Base-by-base conservation (phyloP, 371 early-diverging fungal species). In the Saksenaea vasiformis region DNA sequence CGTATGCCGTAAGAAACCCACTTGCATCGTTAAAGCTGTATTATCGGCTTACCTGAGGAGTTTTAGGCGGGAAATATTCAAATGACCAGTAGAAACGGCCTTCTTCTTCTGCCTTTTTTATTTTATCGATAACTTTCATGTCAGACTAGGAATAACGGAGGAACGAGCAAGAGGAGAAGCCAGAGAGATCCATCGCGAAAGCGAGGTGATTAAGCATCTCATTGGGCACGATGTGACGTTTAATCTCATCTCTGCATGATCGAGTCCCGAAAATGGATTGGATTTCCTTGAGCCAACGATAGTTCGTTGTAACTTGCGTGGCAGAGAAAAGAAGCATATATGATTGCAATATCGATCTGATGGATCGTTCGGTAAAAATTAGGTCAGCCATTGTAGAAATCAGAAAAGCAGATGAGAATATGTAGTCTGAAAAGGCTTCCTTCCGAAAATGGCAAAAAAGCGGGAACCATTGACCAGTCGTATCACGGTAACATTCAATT, bases 31-130 rank as follows among this genome's bases (percentile, higher is more conserved):
- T 57, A 13, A 24, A 56, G 59, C n/a, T 43, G 27, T n/a, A 15
- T 43, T 56, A 31, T 31, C 31, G 31, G 10, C 22, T 55, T 83
- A 85, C 85, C 84, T 90, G 91, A 67, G 91, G 85, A 24, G 98
- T 97, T 82, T 94, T 97, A 66, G 97, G 97, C 43, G 97, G 96
- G 66, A 96, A 97, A 84, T 92, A 97, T 81, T 97, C 97, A 75
- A 97, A 97, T 15, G 96, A 95, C 91, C 91, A 94, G 68, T 80
- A 89, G 44, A 82, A 71, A 47, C 90, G 87, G 38, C 85, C 86
- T 66, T 91, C 90, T 61, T 84, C 79, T 55, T 85, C 83, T 38
- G 88, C 91, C 70, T 82, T 84, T 36, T 79, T 79, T 64, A 93
- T 88, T 61, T 91, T 91, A 70, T 91, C 89, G 59, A 88, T 86